A percentile compares a stretch with the other conserved stretches of the same genome.
These are phyloP conservation scores for Flagelloscypha sp. DNA, from an alignment of 768 basidiomycete genomes.

Conservation along the genomic window DNA sequence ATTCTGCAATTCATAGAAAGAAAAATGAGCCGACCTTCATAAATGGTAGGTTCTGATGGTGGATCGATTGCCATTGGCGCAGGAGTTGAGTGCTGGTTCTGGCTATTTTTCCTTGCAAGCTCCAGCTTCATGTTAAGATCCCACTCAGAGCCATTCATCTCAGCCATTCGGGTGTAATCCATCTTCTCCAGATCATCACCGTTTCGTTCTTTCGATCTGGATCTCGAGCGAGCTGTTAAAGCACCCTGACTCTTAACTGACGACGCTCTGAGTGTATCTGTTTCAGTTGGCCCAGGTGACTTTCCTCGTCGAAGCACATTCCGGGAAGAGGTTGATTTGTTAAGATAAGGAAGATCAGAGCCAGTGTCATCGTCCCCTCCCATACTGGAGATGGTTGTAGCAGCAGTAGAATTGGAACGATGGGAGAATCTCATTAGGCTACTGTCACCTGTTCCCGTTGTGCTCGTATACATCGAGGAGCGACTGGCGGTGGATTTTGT, in stretches of 20 bases:
- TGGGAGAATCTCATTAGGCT: constrained; percentile 66
- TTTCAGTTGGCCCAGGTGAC: constrained; percentile 34
- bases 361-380: constrained; percentile 56
- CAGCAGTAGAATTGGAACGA: constrained; percentile 60
- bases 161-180: constrained; percentile 28
- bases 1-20: constrained; percentile 1
- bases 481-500: constrained; percentile 65
- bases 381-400: constrained; percentile 51
- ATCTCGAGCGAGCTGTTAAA: constrained; percentile 28
- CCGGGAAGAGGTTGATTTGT: constrained; percentile 38
- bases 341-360: constrained; percentile 31
- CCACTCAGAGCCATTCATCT: constrained; percentile 59
- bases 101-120: constrained; percentile 77
- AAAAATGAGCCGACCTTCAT: constrained; percentile 51
- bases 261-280: constrained; percentile 40
- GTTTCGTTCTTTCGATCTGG: constrained; percentile 34
- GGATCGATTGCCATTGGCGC: constrained; percentile 33
- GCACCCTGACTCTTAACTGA: constrained; percentile 29
- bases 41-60: constrained; percentile 59
- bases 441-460: constrained; percentile 58
- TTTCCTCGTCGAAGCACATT: constrained; percentile 23
- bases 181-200: constrained; percentile 40
- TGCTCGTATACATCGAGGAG: constrained; percentile 65
- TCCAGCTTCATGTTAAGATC: constrained; percentile 74
- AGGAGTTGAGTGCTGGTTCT: constrained; percentile 55